A percentile compares a stretch with the other conserved stretches of the same genome.
phyloP scores from a whole-genome alignment of 768 basidiomycete species.

The Polyporus arcularius region DNA sequence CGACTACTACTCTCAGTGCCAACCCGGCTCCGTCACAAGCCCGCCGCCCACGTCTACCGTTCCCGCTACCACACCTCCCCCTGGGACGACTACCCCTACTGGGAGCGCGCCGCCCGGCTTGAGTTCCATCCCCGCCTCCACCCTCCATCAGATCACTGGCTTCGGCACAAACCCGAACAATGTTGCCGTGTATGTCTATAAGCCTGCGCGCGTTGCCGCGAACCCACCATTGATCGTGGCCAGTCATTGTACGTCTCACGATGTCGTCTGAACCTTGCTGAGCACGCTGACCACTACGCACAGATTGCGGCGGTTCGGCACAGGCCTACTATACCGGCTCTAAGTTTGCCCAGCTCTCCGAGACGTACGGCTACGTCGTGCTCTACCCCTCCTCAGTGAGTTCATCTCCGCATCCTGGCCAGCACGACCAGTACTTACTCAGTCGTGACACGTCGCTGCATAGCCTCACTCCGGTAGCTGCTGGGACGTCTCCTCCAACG shows the following conservation, averaged over 20 bases:
- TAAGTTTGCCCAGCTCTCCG: constrained; percentile 50
- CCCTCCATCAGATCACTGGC: constrained; percentile 39
- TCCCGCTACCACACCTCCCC: neutral
- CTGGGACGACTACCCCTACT: constrained; percentile 6
- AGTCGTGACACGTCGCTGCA: neutral
- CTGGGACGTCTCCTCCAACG: constrained; percentile 54
- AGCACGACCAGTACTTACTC: neutral
- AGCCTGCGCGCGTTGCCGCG: constrained; percentile 28
- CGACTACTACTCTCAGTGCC: constrained; percentile 44
- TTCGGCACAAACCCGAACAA: constrained; percentile 56
- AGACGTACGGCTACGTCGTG: constrained; percentile 51
- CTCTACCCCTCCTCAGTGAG: constrained; percentile 38
- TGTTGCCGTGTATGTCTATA: constrained; percentile 47
- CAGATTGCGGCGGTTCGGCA: constrained; percentile 49
- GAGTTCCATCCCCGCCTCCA: constrained; percentile 20
- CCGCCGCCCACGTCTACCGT: constrained; percentile 2
- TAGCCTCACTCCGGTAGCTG: constrained; percentile 40
- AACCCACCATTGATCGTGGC: constrained; percentile 48
- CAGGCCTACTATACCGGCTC: constrained; percentile 53
- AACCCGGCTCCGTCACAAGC: constrained; percentile 13
- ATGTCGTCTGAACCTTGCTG: neutral
- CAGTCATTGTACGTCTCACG: constrained; percentile 34
- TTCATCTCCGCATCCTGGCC: neutral
- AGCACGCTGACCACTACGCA: neutral
- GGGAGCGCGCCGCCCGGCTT: constrained; percentile 15